These are phyloP conservation scores for Breviolum minutum DNA, from an alignment of 73 alveolate genomes.

Conservation along the genomic window DNA sequence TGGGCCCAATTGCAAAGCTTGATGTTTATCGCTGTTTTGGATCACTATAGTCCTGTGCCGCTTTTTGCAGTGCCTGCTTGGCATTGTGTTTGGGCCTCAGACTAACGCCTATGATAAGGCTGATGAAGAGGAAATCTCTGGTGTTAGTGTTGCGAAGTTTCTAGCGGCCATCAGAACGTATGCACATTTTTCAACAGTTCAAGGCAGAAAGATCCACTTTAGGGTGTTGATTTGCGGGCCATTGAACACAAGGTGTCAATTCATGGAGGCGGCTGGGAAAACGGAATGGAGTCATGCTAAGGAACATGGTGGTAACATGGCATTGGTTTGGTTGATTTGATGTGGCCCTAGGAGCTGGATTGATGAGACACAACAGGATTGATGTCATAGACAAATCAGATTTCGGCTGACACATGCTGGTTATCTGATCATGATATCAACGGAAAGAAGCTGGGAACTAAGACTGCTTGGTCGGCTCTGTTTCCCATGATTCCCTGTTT, in stretches of 20 bases:
- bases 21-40: too few relatives aligned
- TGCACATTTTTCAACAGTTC: neutral
- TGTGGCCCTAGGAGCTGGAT: too few relatives aligned
- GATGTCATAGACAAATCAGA: neutral
- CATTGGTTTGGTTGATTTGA: too few relatives aligned
- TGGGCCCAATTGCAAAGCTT: too few relatives aligned
- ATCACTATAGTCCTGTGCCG: neutral
- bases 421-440: neutral
- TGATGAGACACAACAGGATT: too few relatives aligned
- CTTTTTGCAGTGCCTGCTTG: neutral
- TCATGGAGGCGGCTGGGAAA: too few relatives aligned
- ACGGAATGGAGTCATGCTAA: too few relatives aligned
- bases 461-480: too few relatives aligned
- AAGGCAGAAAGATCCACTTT: neutral
- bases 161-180: neutral
- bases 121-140: neutral
- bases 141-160: neutral
- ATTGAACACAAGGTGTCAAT: neutral
- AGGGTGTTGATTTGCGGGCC: neutral
- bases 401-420: neutral
- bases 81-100: slow-evolving; percentile 19
- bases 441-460: neutral
- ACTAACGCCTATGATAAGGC: too few relatives aligned
- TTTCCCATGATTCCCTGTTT: neutral
- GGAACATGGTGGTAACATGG: too few relatives aligned